Conservation (phyloP, 2,329 filamentous ascomycete species). For the Atkinsonella hypoxylon region DNA sequence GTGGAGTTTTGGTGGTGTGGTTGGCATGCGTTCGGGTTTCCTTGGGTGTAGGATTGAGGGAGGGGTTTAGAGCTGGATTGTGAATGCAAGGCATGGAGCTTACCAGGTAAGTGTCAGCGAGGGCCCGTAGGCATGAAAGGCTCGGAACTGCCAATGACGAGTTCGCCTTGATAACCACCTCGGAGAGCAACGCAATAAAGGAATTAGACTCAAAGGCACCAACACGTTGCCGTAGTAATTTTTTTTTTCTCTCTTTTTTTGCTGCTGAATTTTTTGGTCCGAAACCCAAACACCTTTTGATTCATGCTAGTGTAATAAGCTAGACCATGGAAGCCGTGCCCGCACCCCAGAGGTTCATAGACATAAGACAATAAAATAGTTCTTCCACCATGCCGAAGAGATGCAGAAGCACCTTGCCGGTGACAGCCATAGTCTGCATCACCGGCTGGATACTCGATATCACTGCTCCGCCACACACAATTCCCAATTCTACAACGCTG, state of each 20-base stretch:
- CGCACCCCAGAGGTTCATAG: conserved; percentile 15
- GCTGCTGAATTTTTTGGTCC: conserved; percentile 23
- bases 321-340: conserved; percentile 17
- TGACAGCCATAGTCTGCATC: neutral
- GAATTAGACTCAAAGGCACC: too few relatives aligned
- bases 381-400: conserved; percentile 7
- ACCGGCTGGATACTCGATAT: conserved; percentile 17
- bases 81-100: too few relatives aligned
- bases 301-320: conserved; percentile 30
- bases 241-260: too few relatives aligned
- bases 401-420: conserved; percentile 15
- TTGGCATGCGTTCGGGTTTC: too few relatives aligned
- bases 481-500: conserved; percentile 21
- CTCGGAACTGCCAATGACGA: too few relatives aligned
- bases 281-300: conserved; percentile 31
- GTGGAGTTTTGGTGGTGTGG: neutral
- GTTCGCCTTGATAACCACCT: too few relatives aligned
- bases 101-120: too few relatives aligned
- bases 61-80: too few relatives aligned
- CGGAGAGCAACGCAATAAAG: too few relatives aligned
- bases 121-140: too few relatives aligned
- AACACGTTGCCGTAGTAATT: too few relatives aligned
- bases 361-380: conserved; percentile 10
- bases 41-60: too few relatives aligned
- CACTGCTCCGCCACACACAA: conserved; percentile 17